Conservation (phyloP, 306 rosid genomes). For the Styphnolobium japonicum region DNA sequence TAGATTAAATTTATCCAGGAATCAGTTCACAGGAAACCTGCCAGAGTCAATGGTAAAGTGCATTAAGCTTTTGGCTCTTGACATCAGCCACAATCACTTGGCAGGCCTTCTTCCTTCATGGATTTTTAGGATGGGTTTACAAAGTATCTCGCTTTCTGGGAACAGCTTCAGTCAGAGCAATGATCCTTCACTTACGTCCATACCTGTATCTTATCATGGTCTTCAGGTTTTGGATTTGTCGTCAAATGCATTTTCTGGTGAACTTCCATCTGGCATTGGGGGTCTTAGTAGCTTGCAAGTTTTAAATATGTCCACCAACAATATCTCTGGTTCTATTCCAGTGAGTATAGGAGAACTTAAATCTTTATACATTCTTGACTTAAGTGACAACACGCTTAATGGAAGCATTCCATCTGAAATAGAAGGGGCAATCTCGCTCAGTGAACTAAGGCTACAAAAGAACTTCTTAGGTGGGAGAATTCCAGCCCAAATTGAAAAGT, state of each 20-base stretch:
- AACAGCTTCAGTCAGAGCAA: constrained; percentile 20
- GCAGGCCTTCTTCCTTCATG: constrained; percentile 64
- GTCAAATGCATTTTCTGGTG: constrained; percentile 63
- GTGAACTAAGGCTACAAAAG: constrained; percentile 70
- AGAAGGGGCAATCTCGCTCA: constrained; percentile 62
- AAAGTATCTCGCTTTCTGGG: constrained; percentile 36
- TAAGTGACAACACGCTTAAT: constrained; percentile 66
- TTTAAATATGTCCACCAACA: constrained; percentile 73
- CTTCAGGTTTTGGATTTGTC: constrained; percentile 82
- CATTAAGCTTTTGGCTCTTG: constrained; percentile 55
- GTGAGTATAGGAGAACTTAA: constrained; percentile 66
- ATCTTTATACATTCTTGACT: constrained; percentile 59
- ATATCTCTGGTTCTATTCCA: constrained; percentile 71
- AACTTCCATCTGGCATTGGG: constrained; percentile 58
- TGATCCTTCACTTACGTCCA: constrained; percentile 34
- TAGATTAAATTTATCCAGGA: constrained; percentile 64
- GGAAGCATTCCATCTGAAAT: constrained; percentile 85
- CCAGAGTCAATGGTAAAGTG: constrained; percentile 68
- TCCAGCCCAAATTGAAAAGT: constrained; percentile 67
- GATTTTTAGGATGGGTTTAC: constrained; percentile 53
- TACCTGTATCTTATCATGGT: constrained; percentile 40
- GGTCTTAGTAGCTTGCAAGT: constrained; percentile 60
- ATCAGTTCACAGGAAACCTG: constrained; percentile 64
- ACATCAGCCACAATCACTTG: constrained; percentile 70
- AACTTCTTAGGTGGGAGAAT: constrained; percentile 71